Evolutionary conservation across 148 eudicot species (phyloP), one percentile per base, ranked within the genome.

Genomic region (Agrostemma githago): DNA sequence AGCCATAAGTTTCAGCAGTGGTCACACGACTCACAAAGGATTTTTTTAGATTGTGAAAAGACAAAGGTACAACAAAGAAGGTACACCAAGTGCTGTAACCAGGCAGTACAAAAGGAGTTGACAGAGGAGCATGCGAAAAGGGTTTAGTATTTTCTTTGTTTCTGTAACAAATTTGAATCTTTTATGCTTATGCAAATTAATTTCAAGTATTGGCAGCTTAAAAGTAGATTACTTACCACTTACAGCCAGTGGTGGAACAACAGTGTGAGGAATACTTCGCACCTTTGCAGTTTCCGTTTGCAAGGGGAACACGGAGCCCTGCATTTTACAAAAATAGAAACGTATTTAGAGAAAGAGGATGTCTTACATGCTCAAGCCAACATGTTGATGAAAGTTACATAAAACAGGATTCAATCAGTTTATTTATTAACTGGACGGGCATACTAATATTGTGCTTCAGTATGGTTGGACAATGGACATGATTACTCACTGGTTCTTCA

Each of bases 161-260:
- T 17, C 8, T 6, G 14, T 67, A 10, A 6, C 70, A 67, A 67
- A 64, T 42, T 63, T 8, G 9, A 38, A 40, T 39, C 14, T 26
- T 15, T 4, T 26, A 16, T 1, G 17, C 42, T 38, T 34, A 19
- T 6, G 26, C 63, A 17, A 8, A 60, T 60, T 60, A 20, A 17
- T 60, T 19, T 60, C 3, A 57, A 57, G 61, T 58, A 16, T 53
- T 21, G 34, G 15, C 11, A 42, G 59, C 34, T 74, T 62, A 6
- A 63, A 62, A 58, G 72, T 54, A 79, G 66, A 79, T 40, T 51
- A 88, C 99, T 86, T 78, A 95, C 99, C 90, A 70, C 99, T 96
- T 68, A 96, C 94, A 66, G 96, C 97, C 83, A 95, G 79, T 20
- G 99, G 99, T 70, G 86, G 85, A 75, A 83, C 80, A 64, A 89